phyloP scores from a whole-genome alignment of 129 eudicot species.

The Centella asiatica region DNA sequence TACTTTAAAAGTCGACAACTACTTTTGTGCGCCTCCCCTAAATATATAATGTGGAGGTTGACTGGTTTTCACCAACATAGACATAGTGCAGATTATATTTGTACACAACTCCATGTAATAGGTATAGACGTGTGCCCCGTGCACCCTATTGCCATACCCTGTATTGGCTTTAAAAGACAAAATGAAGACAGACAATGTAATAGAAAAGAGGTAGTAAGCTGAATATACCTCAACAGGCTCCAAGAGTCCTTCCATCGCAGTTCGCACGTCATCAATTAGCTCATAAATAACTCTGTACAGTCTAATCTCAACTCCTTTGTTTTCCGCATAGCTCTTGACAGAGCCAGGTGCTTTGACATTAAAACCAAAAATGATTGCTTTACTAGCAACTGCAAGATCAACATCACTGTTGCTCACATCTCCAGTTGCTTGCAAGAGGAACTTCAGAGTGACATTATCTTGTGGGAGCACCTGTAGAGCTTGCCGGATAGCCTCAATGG shows the following conservation, averaged over 20 bases:
- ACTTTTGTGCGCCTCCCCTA: too few species aligned
- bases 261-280: constrained; percentile 84
- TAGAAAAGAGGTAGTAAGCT: neutral
- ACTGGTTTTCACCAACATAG: neutral
- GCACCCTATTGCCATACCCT: neutral
- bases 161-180: neutral
- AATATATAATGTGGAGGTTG: neutral
- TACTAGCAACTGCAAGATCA: constrained; percentile 84
- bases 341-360: constrained; percentile 82
- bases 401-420: constrained; percentile 82
- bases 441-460: constrained; percentile 75
- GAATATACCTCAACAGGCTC: constrained; percentile 83
- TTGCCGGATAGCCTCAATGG: constrained; percentile 87
- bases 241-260: constrained; percentile 94
- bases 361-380: constrained; percentile 83
- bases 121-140: too few species aligned
- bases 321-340: constrained; percentile 71
- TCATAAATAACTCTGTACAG: constrained; percentile 80
- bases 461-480: constrained; percentile 95
- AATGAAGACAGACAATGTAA: neutral
- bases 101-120: neutral
- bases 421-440: constrained; percentile 87
- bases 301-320: constrained; percentile 75
- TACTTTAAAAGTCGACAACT: too few species aligned
- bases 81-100: neutral